A percentile compares a stretch with the other conserved stretches of the same genome.
Conservation (phyloP, 495 filamentous ascomycete species). For the Evernia prunastri region DNA sequence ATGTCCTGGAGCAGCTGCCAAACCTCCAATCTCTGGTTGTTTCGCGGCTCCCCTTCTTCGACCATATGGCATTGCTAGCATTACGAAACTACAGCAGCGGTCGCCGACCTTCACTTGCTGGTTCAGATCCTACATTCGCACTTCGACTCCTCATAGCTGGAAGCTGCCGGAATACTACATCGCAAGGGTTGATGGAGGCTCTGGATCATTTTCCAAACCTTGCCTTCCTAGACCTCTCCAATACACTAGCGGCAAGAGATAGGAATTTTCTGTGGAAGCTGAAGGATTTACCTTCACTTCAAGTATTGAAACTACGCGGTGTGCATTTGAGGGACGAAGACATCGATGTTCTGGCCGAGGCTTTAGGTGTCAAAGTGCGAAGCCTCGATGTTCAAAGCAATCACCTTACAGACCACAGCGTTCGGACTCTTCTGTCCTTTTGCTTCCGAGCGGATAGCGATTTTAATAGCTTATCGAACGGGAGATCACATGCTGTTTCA, state of each 20-base stretch:
- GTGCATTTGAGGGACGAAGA: conserved; percentile 52
- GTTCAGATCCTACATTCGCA: conserved; percentile 27
- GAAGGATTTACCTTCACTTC: conserved; percentile 42
- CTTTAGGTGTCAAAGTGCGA: conserved; percentile 47
- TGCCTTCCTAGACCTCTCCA: conserved; percentile 56
- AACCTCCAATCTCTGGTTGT: conserved; percentile 57
- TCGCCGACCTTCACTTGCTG: conserved; percentile 14
- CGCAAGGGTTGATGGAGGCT: conserved; percentile 45
- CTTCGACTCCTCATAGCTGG: conserved; percentile 53
- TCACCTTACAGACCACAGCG: conserved; percentile 49
- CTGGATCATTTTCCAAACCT: conserved; percentile 48
- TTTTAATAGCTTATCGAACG: not conserved
- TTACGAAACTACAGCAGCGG: conserved; percentile 31
- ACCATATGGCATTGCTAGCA: conserved; percentile 53
- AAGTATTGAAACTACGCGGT: conserved; percentile 53
- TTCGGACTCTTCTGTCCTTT: conserved; percentile 44
- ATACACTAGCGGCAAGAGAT: conserved; percentile 50
- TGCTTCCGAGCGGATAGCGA: conserved; percentile 38
- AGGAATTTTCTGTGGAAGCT: conserved; percentile 41
- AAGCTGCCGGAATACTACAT: conserved; percentile 52
- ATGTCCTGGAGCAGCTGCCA: conserved; percentile 54
- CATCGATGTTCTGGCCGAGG: conserved; percentile 46
- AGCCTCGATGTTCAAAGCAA: conserved; percentile 57
- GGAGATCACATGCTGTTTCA: not conserved
- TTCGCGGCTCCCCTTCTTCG: conserved; percentile 56